Conservation (phyloP, 805 yeast species). For the Kluyveromyces nonfermentans region DNA sequence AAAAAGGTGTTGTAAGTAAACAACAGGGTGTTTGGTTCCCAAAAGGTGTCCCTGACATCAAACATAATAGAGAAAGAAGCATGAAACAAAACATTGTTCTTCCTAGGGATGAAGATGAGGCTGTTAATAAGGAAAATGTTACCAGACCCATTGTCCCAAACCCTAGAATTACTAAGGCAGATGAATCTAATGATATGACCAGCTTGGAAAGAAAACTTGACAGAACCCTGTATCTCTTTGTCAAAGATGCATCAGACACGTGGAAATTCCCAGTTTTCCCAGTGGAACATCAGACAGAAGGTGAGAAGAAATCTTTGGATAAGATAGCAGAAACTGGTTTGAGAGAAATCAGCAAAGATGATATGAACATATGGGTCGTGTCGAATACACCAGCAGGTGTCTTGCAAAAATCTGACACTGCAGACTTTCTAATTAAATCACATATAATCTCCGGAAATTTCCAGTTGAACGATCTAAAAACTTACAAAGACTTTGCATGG, state of each 20-base stretch:
- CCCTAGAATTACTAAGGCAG: constrained; percentile 72
- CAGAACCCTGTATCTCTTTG: constrained; percentile 68
- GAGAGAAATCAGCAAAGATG: constrained; percentile 58
- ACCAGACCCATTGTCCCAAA: constrained; percentile 61
- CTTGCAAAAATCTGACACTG: constrained; percentile 32
- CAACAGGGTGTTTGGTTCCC: constrained; percentile 73
- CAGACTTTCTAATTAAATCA: constrained; percentile 71
- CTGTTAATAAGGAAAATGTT: constrained; percentile 43
- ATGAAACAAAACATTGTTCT: constrained; percentile 67
- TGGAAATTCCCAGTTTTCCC: constrained; percentile 83
- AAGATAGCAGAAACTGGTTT: constrained; percentile 68
- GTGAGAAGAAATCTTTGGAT: constrained; percentile 50
- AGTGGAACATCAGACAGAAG: constrained; percentile 14
- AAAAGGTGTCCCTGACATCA: constrained; percentile 76
- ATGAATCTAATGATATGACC: constrained; percentile 45
- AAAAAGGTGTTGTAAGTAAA: constrained; percentile 62
- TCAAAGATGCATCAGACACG: constrained; percentile 35
- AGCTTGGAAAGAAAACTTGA: constrained; percentile 74
- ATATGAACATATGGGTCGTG: constrained; percentile 82
- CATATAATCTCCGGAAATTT: constrained; percentile 84
- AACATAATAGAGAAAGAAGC: constrained; percentile 82
- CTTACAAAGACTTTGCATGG: constrained; percentile 61
- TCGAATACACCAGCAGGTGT: constrained; percentile 81
- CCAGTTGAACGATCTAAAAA: constrained; percentile 32
- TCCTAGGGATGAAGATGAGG: constrained; percentile 45